Evolutionary conservation across 2,329 filamentous ascomycete genomes (phyloP), one percentile per base, ranked within the genome.

Genomic region (Colletotrichum melonis): DNA sequence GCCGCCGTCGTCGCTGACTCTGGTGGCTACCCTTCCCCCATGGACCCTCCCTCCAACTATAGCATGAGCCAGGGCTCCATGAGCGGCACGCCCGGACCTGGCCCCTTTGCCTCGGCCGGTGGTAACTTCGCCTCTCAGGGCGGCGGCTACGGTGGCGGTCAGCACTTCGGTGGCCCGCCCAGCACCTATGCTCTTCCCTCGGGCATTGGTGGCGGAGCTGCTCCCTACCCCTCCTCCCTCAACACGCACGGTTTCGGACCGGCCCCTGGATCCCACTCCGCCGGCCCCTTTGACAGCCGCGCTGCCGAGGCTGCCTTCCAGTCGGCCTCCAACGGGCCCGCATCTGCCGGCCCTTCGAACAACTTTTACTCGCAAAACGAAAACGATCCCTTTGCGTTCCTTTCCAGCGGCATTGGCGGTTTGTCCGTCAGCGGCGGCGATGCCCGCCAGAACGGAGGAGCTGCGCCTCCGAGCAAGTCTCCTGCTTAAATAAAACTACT

Each of bases 1-100:
- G 97, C 97, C 72, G 95, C 96, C 19, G 94, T 99, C 63, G 95
- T 98, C 71, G 96, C 96, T 35, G 97, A 98, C 82, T 96, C 95
- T 52, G 94, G 94, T 58, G 94, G 94, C 56, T 98, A 97, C 84
- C 93, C 94, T 16, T 95, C 94, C 12, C 92, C 94, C 24, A 97
- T 98, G 93, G 95, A 98, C 75, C 92, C 93, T 62, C 90, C 93
- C 1, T 93, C 94, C 35, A 92, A 91, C 80, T 98, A 96, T 80
- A 91, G 92, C 78, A 97, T 97, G 93, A 93, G 92, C 66, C 94
- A 94, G 72, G 93, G 91, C 68, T 95, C 94, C n/a, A 97, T 98
- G 91, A 91, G 90, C 64, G 94, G 93, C 76, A 95, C 91, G 38
- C 93, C 94, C 30, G 95, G 93, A 11, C 94, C 94, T 14, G 95